A percentile compares a stretch with the other conserved stretches of the same genome.
phyloP scores from a whole-genome alignment of 148 eudicot species.

The Persicaria tinctoria region DNA sequence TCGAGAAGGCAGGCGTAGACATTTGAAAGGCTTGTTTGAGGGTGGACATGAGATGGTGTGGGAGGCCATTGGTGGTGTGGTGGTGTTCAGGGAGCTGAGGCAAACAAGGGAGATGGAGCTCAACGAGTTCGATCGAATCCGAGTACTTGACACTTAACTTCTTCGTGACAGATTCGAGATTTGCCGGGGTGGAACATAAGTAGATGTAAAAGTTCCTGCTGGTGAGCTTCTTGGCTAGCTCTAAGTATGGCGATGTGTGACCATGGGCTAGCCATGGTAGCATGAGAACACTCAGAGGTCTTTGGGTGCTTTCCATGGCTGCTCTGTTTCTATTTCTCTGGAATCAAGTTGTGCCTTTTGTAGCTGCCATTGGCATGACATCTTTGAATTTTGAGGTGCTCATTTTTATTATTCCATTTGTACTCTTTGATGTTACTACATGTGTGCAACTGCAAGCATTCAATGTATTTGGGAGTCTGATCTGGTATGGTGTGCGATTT shows the following conservation, averaged over 20 bases:
- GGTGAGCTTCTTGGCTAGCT: conserved; percentile 17
- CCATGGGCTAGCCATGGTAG: conserved; percentile 19
- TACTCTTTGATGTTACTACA: neutral
- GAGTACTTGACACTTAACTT: neutral
- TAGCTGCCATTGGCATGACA: neutral
- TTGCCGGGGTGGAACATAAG: conserved; percentile 12
- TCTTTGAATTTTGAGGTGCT: neutral
- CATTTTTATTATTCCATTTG: too few relatives aligned
- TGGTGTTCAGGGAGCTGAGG: conserved; percentile 7
- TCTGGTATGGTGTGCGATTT: too few relatives aligned
- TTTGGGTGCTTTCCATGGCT: conserved; percentile 2
- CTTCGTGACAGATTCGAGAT: conserved; percentile 6
- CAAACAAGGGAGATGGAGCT: conserved; percentile 11
- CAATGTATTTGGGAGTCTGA: too few relatives aligned
- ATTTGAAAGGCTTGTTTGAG: conserved; percentile 11
- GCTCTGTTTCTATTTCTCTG: neutral
- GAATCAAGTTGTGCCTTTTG: neutral
- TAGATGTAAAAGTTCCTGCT: conserved; percentile 11
- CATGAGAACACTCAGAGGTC: conserved; percentile 8
- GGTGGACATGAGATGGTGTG: conserved; percentile 13
- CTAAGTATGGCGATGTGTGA: conserved; percentile 15
- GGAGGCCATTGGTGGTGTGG: conserved; percentile 19
- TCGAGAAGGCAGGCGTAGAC: neutral
- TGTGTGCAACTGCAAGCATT: too few relatives aligned
- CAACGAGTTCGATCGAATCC: conserved; percentile 6